phyloP scores from a whole-genome alignment of 306 rosid genomes.

The Potentilla sterilis region DNA sequence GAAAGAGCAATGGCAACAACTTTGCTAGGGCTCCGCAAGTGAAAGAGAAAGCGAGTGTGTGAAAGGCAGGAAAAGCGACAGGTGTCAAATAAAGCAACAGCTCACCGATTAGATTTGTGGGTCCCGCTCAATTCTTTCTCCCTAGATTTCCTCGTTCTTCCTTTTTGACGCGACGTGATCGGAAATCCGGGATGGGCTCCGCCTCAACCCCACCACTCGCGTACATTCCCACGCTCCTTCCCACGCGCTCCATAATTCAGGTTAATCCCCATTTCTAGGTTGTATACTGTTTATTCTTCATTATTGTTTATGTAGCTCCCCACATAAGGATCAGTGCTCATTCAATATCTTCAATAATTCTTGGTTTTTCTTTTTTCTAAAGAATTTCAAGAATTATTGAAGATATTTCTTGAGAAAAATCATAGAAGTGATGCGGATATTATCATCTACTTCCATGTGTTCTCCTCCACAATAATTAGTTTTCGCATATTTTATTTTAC shows the following conservation, averaged over 20 bases:
- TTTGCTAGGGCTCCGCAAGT: not conserved
- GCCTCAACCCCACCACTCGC: not conserved
- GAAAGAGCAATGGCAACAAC: not conserved
- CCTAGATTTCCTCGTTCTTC: conserved; percentile 47
- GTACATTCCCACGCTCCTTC: not conserved
- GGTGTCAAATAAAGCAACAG: conserved; percentile 58
- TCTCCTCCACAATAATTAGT: not conserved
- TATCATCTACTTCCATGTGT: not conserved
- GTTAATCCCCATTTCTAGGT: not conserved
- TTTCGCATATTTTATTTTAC: not conserved
- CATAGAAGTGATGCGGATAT: not conserved
- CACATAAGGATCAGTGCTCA: not conserved
- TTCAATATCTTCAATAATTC: too few species aligned
- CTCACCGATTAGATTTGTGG: conserved; percentile 72
- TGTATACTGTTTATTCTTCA: not conserved
- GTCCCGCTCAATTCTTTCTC: conserved; percentile 49
- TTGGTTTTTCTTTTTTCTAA: too few species aligned
- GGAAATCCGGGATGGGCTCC: conserved; percentile 15
- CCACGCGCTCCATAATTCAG: conserved; percentile 8
- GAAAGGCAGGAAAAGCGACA: conserved; percentile 15
- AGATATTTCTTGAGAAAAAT: not conserved
- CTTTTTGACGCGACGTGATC: conserved; percentile 51
- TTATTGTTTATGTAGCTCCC: not conserved
- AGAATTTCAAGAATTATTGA: not conserved
- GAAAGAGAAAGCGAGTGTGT: not conserved